phyloP scores from a whole-genome alignment of 345 rosid genomes.

The Combretum micranthum region DNA sequence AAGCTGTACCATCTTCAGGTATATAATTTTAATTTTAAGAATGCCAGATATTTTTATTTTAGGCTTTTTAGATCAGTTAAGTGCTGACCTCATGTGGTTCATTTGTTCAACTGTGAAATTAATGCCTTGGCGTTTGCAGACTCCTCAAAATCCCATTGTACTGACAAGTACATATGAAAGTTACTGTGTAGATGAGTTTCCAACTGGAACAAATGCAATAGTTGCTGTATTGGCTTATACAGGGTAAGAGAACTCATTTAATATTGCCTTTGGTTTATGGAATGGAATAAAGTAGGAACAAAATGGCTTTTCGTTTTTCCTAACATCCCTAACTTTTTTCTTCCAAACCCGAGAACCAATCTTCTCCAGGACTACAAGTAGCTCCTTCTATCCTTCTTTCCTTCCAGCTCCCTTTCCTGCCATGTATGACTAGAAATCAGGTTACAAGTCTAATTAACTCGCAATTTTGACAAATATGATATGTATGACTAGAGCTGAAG shows the following conservation, averaged over 20 bases:
- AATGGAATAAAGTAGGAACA: too few relatives aligned
- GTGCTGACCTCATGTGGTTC: constrained; percentile 5
- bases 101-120: constrained; percentile 1
- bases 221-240: constrained; percentile 97
- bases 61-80: background rate
- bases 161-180: constrained; percentile 68
- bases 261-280: background rate
- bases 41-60: background rate
- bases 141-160: constrained; percentile 94
- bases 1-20: constrained; percentile 98
- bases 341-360: too few relatives aligned
- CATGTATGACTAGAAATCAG: too few relatives aligned
- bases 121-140: constrained; percentile 45
- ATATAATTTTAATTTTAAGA: background rate
- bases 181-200: constrained; percentile 72
- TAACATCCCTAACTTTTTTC: too few relatives aligned
- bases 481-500: too few relatives aligned
- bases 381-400: too few relatives aligned
- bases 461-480: too few relatives aligned
- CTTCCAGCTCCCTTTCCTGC: too few relatives aligned
- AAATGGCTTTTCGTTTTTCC: too few relatives aligned
- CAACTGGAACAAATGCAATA: constrained; percentile 94
- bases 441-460: too few relatives aligned
- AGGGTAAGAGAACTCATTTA: constrained; percentile 37
- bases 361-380: too few relatives aligned